Evolutionary conservation across 305 asterid genomes (phyloP).

Genomic region (Fraxinus floribunda): DNA sequence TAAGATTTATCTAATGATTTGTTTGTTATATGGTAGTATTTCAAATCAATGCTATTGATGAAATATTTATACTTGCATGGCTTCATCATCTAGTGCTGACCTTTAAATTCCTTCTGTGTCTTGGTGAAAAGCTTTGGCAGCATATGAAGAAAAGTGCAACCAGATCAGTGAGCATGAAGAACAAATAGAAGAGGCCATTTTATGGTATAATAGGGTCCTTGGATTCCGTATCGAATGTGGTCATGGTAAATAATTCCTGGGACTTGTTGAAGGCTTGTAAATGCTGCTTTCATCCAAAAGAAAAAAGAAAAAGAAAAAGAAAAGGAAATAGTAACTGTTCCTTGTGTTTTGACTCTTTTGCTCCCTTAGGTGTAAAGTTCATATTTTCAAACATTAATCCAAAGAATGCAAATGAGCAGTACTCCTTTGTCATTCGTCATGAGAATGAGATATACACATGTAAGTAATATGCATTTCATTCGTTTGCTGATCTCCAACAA

Average conservation of each 20-base stretch:
- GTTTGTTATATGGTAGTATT: not conserved
- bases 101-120: slow-evolving; percentile 15
- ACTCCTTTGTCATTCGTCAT: slow-evolving; percentile 69
- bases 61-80: not conserved
- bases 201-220: slow-evolving; percentile 83
- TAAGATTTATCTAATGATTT: not conserved
- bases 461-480: slow-evolving; percentile 39
- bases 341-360: slow-evolving; percentile 22
- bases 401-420: slow-evolving; percentile 59
- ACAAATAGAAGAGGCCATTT: slow-evolving; percentile 75
- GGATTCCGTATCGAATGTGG: slow-evolving; percentile 87
- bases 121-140: slow-evolving; percentile 49
- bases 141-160: slow-evolving; percentile 49
- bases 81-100: slow-evolving; percentile 15
- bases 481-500: slow-evolving; percentile 4
- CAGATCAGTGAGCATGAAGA: slow-evolving; percentile 46
- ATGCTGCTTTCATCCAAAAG: not conserved
- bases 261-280: slow-evolving; percentile 17
- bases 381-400: slow-evolving; percentile 67
- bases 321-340: slow-evolving; percentile 5
- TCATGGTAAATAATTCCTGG: slow-evolving; percentile 50
- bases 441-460: slow-evolving; percentile 72
- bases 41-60: slow-evolving; percentile 11
- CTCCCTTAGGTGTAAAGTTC: slow-evolving; percentile 75
- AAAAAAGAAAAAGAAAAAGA: not conserved